Evolutionary conservation across 345 rosid species (phyloP).

Genomic region (Rhodomyrtus tomentosa): DNA sequence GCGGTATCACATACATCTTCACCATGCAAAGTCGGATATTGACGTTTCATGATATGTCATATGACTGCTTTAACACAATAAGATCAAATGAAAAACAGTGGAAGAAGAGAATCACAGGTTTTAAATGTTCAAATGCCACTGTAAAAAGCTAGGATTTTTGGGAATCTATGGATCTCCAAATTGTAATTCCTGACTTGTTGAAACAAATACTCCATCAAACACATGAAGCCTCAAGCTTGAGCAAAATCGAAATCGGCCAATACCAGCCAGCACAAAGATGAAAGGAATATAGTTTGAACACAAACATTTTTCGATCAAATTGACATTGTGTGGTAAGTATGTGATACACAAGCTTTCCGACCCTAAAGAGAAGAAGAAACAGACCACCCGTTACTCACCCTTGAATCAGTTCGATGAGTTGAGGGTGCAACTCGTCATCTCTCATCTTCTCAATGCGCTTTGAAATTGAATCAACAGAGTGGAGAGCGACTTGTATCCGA

Average conservation of each 20-base stretch:
- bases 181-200: not conserved
- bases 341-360: not conserved
- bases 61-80: not conserved
- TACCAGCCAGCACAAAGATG: not conserved
- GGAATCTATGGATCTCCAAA: not conserved
- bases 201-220: not conserved
- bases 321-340: not conserved
- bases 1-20: not conserved
- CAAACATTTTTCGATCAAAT: not conserved
- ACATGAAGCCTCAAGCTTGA: not conserved
- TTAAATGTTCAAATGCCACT: not conserved
- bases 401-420: slow-evolving; percentile 67
- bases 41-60: not conserved
- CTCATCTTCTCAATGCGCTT: slow-evolving; percentile 88
- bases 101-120: not conserved
- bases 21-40: not conserved
- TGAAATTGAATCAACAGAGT: slow-evolving; percentile 75
- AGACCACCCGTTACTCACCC: slow-evolving; percentile 28
- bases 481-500: slow-evolving; percentile 72
- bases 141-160: not conserved
- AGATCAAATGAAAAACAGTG: not conserved
- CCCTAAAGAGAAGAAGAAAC: not conserved
- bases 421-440: slow-evolving; percentile 92
- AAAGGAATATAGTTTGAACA: not conserved
- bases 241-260: not conserved